phyloP scores from a whole-genome alignment of 2,329 filamentous ascomycete species.

The Aulographum hederae region DNA sequence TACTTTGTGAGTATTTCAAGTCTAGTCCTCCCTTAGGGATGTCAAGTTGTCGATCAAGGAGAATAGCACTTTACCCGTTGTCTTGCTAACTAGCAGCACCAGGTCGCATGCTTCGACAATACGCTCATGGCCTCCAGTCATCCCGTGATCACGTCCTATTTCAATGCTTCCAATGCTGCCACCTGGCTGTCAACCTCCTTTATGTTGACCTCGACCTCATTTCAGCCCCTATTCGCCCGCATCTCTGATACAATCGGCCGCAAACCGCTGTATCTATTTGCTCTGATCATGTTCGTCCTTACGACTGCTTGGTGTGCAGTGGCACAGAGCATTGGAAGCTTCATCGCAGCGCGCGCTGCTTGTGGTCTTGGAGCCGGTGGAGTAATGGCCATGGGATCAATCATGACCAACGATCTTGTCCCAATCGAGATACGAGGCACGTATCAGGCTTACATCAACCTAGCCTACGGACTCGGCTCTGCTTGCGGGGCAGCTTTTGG shows the following conservation, averaged over 20 bases:
- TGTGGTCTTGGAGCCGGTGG: not conserved
- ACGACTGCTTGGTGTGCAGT: not conserved
- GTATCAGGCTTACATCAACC: slow-evolving; percentile 55
- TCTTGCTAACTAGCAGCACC: too few relatives aligned
- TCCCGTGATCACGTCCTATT: slow-evolving; percentile 56
- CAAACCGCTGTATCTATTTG: not conserved
- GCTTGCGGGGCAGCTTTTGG: slow-evolving; percentile 48
- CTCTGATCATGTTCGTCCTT: not conserved
- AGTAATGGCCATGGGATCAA: slow-evolving; percentile 16
- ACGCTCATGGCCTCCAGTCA: slow-evolving; percentile 71
- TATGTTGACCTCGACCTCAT: slow-evolving; percentile 52
- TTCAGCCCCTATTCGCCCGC: not conserved
- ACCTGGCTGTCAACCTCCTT: slow-evolving; percentile 53
- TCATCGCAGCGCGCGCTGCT: not conserved
- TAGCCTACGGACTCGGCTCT: slow-evolving; percentile 36
- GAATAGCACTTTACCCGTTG: too few relatives aligned
- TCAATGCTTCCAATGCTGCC: slow-evolving; percentile 55
- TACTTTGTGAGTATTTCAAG: too few relatives aligned
- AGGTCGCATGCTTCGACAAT: slow-evolving; percentile 45
- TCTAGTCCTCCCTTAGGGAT: too few relatives aligned
- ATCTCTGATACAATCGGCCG: slow-evolving; percentile 1
- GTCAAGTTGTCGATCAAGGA: too few relatives aligned
- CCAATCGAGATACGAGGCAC: slow-evolving; percentile 54
- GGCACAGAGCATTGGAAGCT: not conserved
- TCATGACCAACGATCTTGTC: slow-evolving; percentile 57